phyloP scores from a whole-genome alignment of 208 protist genomes.

The Acanthamoeba rhysodes region DNA sequence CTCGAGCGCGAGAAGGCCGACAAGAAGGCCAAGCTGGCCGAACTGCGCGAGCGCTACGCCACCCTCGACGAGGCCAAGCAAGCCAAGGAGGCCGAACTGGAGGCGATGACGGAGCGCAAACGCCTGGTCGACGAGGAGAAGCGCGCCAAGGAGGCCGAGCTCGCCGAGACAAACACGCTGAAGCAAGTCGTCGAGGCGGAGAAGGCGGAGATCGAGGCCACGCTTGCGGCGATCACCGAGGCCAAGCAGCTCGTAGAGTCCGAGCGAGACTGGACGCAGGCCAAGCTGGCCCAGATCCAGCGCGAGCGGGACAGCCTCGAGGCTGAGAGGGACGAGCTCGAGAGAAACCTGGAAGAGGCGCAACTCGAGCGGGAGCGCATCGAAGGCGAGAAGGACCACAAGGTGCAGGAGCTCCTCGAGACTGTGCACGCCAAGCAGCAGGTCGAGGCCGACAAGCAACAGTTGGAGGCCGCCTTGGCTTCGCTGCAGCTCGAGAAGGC shows the following conservation, averaged over 20 bases:
- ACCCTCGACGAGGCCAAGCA: background rate
- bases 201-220: background rate
- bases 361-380: background rate
- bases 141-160: background rate
- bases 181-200: background rate
- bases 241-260: background rate
- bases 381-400: background rate
- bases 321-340: background rate
- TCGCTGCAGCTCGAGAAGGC: constrained; percentile 22
- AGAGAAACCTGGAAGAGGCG: background rate
- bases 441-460: background rate
- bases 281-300: background rate
- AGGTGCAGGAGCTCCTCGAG: background rate
- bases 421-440: background rate
- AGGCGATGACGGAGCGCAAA: constrained; percentile 35
- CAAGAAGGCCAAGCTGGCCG: background rate
- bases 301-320: background rate
- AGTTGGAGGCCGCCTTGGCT: background rate
- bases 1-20: constrained; percentile 18
- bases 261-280: background rate
- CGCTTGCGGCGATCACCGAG: background rate
- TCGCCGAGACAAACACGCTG: background rate
- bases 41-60: background rate
- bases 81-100: background rate
- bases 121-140: background rate